Evolutionary conservation across 2,329 filamentous ascomycete species (phyloP), one percentile per base, ranked within the genome.

Genomic region (Pleoardoris graminearum): DNA sequence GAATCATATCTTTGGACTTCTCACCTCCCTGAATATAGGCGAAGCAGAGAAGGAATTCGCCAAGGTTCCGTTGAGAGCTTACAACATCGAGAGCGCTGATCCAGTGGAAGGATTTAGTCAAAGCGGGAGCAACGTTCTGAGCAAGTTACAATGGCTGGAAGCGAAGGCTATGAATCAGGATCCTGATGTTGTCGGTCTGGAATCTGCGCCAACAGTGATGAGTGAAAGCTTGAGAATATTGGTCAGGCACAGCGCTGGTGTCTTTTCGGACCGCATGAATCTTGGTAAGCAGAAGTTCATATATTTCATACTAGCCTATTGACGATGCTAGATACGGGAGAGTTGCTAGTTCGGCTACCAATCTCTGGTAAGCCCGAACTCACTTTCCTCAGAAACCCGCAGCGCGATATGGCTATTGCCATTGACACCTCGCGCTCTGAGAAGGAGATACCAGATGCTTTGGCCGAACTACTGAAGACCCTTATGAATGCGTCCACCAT

Each of bases 201-300:
- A 85, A 29, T 77, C 80, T 29, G 79, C 85, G 1, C 82, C 83
- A 2, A 90, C 88, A 0, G 85, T 95, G 23, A 80, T 92, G 48
- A 90, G 90, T 0, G 88, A 94, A 64, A 83, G 83, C 61, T 76
- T 96, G 55, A 84, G 91, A 23, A 80, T 95, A 16, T 82, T 95
- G 48, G 80, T 90, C 27, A 86, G 91, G 51, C 90, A 88, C 59
- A 84, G 88, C 55, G 85, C 87, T 60, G 90, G 91, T 43, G 90
- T 86, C 36, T 78, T 95, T 14, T 90, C 89, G 1, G 92, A 97
- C 73, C 84, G 91, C 32, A 80, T 96, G 66, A 96, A 96, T 61
- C 80, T 95, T 48, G 79, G 80, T 79, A 75, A 70, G 75, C 53
- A 21, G 27, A 12, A 23, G 5, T 48, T 14, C 19, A 3, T 10